Evolutionary conservation across 2,329 filamentous ascomycete species (phyloP), one percentile per base, ranked within the genome.

Genomic region (Aspergillus brasiliensis): DNA sequence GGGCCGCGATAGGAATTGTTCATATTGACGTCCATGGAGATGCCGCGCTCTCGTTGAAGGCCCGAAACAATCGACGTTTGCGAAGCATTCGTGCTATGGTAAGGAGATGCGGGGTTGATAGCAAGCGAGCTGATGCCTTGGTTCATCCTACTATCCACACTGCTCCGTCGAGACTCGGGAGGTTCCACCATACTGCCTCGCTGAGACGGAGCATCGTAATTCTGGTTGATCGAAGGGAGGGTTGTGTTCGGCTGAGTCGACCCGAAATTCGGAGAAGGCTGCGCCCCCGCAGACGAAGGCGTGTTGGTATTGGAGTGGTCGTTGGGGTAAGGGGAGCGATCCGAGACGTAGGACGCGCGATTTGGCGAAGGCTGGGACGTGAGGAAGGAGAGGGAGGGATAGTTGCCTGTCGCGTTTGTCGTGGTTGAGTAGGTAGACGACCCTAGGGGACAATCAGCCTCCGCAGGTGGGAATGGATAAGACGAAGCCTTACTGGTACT

Each of bases 171-270:
- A 10, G 80, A 82, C 58, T 82, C 80, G 17, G 77, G 63, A 15
- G 73, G 73, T n/a, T 81, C 78, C 13, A 65, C 69, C 38, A 72
- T 73, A 66, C 75, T 80, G 23, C 70, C 71, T 31, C 77, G 74
- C 21, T 83, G 79, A 1, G 80, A 77, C 31, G 76, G 71, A 5
- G 80, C 78, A 51, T 87, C 84, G 48, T 82, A 80, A 62, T 84
- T 84, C 65, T 86, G 84, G 55, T 86, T 86, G 62, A 87, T 81
- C 0, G 84, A 84, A 2, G 86, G 85, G 8, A 87, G 73, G 42
- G 79, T 75, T 65, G 77, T 77, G 63, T 68, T 77, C 31, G 70
- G 77, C 64, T 73, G 79, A 65, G 69, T 71, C 3, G 72, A 69
- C 34, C 70, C 65, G 58, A 77, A 78, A 48, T 71, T 74, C 2